Percentiles rank a stretch among this genome's conserved stretches.
These are phyloP conservation scores for Gardenia jasminoides DNA, from an alignment of 257 asterid species.

Conservation along the genomic window DNA sequence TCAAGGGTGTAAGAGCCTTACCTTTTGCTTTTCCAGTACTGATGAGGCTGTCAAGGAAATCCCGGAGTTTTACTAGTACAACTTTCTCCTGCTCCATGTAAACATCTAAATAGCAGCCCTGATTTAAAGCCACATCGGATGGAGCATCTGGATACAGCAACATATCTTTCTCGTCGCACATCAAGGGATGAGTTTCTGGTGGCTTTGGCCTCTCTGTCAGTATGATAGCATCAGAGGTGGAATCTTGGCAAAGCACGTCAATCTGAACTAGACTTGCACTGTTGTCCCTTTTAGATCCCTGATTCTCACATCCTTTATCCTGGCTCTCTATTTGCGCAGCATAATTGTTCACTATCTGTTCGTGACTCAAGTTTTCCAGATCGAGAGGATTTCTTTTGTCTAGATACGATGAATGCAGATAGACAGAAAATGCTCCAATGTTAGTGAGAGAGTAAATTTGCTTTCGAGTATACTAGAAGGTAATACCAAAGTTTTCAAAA, in stretches of 20 bases:
- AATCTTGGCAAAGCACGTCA: slow-evolving; percentile 11
- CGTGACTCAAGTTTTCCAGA: neutral
- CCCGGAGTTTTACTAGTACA: slow-evolving; percentile 23
- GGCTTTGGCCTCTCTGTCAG: slow-evolving; percentile 28
- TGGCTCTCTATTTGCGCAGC: neutral
- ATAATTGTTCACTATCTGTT: neutral
- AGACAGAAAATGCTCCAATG: neutral
- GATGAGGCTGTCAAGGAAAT: slow-evolving; percentile 29
- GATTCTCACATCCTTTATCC: neutral
- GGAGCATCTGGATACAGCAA: slow-evolving; percentile 24
- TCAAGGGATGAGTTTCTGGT: slow-evolving; percentile 25
- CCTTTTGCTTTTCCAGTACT: slow-evolving; percentile 32
- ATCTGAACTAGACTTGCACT: slow-evolving; percentile 12
- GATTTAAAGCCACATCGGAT: slow-evolving; percentile 1
- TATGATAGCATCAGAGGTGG: slow-evolving; percentile 15
- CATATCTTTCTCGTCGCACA: slow-evolving; percentile 27
- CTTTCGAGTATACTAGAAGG: neutral
- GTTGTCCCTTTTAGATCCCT: neutral
- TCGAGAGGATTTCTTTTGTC: neutral
- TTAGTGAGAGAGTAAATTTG: neutral
- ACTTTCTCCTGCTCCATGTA: slow-evolving; percentile 30
- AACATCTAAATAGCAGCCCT: slow-evolving; percentile 18
- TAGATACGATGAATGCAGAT: neutral
- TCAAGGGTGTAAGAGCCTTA: slow-evolving; percentile 6
- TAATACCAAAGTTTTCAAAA: neutral